Conservation (phyloP, 2,329 filamentous ascomycete species). For the Pseudomassariella vexata region DNA sequence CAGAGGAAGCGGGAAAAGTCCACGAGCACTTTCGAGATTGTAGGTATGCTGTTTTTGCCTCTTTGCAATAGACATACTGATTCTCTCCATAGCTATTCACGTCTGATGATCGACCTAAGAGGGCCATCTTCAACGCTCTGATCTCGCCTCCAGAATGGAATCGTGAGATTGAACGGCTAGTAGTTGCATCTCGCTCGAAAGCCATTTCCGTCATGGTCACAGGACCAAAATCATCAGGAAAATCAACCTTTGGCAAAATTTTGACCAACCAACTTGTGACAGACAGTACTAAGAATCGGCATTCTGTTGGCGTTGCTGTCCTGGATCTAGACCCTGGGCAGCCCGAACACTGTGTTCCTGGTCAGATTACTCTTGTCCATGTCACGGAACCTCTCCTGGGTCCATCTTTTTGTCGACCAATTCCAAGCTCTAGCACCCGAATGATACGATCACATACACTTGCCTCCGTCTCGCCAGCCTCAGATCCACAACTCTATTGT, state of each 20-base stretch:
- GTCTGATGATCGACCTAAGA: slow-evolving; percentile 45
- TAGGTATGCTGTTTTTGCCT: slow-evolving; percentile 25
- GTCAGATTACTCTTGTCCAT: slow-evolving; percentile 62
- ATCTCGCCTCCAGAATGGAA: slow-evolving; percentile 57
- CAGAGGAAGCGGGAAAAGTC: slow-evolving; percentile 21
- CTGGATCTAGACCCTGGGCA: slow-evolving; percentile 75
- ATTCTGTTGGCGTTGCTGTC: slow-evolving; percentile 39
- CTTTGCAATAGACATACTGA: slow-evolving; percentile 3
- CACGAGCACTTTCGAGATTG: slow-evolving; percentile 49
- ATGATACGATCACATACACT: slow-evolving; percentile 60
- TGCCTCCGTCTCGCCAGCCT: slow-evolving; percentile 58
- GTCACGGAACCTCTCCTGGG: slow-evolving; percentile 57
- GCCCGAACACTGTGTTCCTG: slow-evolving; percentile 66
- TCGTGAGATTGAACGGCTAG: slow-evolving; percentile 45
- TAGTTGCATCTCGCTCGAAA: slow-evolving; percentile 26
- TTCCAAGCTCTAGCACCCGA: slow-evolving; percentile 24
- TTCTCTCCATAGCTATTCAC: slow-evolving; percentile 40
- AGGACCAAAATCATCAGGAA: slow-evolving; percentile 67
- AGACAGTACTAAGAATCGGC: slow-evolving; percentile 18
- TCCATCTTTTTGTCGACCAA: slow-evolving; percentile 60
- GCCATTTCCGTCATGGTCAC: slow-evolving; percentile 51
- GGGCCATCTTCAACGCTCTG: slow-evolving; percentile 45
- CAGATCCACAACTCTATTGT: slow-evolving; percentile 62
- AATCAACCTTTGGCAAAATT: slow-evolving; percentile 67
- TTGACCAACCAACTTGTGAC: slow-evolving; percentile 64